phyloP scores from a whole-genome alignment of 1,139 yeast genomes.

The Candida glucosophila region DNA sequence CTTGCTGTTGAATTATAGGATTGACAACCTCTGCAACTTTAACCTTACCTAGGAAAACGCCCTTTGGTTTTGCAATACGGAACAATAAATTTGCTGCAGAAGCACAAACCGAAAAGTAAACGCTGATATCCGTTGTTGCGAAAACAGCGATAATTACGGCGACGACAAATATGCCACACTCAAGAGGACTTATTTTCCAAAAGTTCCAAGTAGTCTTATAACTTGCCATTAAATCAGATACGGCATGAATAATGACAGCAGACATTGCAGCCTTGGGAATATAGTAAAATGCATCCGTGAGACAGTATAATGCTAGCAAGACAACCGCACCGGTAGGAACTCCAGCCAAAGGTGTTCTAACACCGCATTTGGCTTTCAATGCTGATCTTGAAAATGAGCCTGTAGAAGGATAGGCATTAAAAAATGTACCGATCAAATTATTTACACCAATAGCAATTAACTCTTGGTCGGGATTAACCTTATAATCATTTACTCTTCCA shows the following conservation, averaged over 20 bases:
- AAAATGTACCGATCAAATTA: constrained; percentile 83
- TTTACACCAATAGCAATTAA: constrained; percentile 90
- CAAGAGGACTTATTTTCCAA: constrained; percentile 72
- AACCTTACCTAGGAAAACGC: constrained; percentile 75
- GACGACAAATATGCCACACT: constrained; percentile 64
- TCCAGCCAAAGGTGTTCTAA: constrained; percentile 90
- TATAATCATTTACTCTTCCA: constrained; percentile 87
- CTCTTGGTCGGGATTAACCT: constrained; percentile 88
- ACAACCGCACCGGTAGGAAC: constrained; percentile 86
- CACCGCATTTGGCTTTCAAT: constrained; percentile 90
- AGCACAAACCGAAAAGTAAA: constrained; percentile 83
- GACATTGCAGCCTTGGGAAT: constrained; percentile 84
- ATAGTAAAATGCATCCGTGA: constrained; percentile 76
- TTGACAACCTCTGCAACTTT: constrained; percentile 61
- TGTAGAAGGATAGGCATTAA: constrained; percentile 91
- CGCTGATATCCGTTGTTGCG: constrained; percentile 77
- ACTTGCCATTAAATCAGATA: constrained; percentile 72
- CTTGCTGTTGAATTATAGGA: constrained; percentile 25
- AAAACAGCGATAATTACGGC: constrained; percentile 78
- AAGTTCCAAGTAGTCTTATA: constrained; percentile 65
- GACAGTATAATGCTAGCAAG: constrained; percentile 72
- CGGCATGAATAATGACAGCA: constrained; percentile 94
- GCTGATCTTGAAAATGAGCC: constrained; percentile 96
- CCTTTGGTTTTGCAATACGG: constrained; percentile 73
- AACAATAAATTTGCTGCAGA: constrained; percentile 68